Evolutionary conservation across 2,329 filamentous ascomycete genomes (phyloP).

Genomic region (Escovopsis sp.): DNA sequence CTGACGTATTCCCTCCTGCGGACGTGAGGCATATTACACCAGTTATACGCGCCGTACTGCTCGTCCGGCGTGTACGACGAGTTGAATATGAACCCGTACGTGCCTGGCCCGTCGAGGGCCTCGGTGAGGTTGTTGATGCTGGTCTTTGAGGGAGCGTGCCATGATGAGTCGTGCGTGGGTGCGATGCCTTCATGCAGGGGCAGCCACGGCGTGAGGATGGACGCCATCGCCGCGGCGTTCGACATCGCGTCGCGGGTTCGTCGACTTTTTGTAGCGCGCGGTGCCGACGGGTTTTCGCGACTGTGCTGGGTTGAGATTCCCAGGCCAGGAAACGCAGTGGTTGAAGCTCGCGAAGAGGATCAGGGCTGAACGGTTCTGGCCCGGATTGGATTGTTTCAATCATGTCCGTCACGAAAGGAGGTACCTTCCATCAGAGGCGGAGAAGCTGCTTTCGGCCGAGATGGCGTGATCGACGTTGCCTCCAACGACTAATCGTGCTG

Average conservation of each 20-base stretch:
- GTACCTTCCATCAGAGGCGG: no score
- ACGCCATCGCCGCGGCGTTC: background rate
- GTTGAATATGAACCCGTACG: slow-evolving; percentile 64
- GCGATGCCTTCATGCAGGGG: background rate
- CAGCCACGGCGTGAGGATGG: background rate
- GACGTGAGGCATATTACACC: slow-evolving; percentile 83
- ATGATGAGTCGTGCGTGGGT: slow-evolving; percentile 26
- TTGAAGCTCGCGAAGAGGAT: no score
- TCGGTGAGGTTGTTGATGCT: slow-evolving; percentile 45
- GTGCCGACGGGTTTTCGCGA: no score
- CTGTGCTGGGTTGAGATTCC: no score
- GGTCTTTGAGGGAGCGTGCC: slow-evolving; percentile 42
- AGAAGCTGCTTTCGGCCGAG: no score
- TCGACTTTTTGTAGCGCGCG: background rate
- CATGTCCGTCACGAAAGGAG: no score
- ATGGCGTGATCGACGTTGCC: no score
- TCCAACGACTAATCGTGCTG: no score
- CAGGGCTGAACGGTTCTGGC: no score
- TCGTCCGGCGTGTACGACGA: slow-evolving; percentile 41
- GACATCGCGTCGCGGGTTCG: background rate
- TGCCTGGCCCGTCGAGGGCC: slow-evolving; percentile 43
- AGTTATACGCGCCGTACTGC: slow-evolving; percentile 57
- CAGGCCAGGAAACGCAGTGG: no score
- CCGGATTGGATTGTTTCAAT: no score
- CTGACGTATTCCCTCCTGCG: slow-evolving; percentile 47